Evolutionary conservation across 495 filamentous ascomycete genomes (phyloP), one percentile per base, ranked within the genome.

Genomic region (Aspergillus ostianus): DNA sequence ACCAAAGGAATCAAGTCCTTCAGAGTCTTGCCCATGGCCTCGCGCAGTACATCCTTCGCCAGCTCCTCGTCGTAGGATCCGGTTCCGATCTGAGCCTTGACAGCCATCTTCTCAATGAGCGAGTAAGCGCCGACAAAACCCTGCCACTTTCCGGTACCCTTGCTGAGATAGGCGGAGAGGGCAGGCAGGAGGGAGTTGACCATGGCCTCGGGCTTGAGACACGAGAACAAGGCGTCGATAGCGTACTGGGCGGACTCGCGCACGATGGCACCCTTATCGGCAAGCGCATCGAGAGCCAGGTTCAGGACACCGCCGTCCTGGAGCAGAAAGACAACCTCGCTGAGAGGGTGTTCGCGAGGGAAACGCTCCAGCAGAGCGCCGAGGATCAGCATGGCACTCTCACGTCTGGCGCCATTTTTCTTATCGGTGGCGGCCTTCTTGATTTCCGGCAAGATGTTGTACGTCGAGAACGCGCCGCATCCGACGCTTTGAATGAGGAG

Each of bases 191-290:
- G 82, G 15, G 87, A 91, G 55, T 85, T 85, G 58, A 93, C 88
- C 63, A 92, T 81, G 26, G 90, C 85, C 77, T 98, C 93, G 54
- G 91, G 78, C 66, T 84, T 88, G 36, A 99, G 78, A 65, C 86
- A 80, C 52, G 77, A 79, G 75, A 93, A 97, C 1, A 98, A 82
- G 8, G 90, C 90, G 71, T 99, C 92, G 53, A 99, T 79, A 41
- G 92, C 94, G 73, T 98, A 99, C 69, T 97, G 88, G 5, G 93
- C 93, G 15, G 90, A 88, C 61, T 98, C 95, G 63, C 88, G 85
- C 19, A 98, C 92, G 9, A 96, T 85, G 17, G 87, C 73, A 54
- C 88, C 90, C 80, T 98, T 99, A 72, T 99, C 94, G 59, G 93
- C 85, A 57, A 98, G 79, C 0, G 87, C 87, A 66, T 99, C 94